Conservation (phyloP, 2,329 filamentous ascomycete genomes). For the Aspergillus nomiae region DNA sequence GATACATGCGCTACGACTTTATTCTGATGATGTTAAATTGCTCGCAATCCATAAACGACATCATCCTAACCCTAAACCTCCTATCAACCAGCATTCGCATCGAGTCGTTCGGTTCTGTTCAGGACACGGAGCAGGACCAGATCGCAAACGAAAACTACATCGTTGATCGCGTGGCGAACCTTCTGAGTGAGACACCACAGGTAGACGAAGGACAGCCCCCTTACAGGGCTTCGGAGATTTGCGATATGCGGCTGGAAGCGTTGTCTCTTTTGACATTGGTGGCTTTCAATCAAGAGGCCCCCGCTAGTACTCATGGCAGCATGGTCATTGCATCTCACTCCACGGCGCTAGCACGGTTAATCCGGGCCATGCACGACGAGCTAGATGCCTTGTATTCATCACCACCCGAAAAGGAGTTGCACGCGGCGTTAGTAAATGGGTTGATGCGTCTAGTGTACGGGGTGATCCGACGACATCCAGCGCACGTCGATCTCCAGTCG, state of each 20-base stretch:
- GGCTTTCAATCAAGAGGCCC: slow-evolving; percentile 54
- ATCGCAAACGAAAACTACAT: slow-evolving; percentile 48
- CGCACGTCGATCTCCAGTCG: slow-evolving; percentile 65
- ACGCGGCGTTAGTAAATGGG: slow-evolving; percentile 58
- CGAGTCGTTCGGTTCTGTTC: slow-evolving; percentile 58
- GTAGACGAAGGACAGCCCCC: slow-evolving; percentile 46
- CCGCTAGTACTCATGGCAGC: slow-evolving; percentile 61
- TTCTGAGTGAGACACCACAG: slow-evolving; percentile 58
- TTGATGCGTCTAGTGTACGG: slow-evolving; percentile 64
- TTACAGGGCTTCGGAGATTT: slow-evolving; percentile 42
- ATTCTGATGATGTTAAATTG: slow-evolving; percentile 61
- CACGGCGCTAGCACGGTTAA: slow-evolving; percentile 71
- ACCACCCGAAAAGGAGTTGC: slow-evolving; percentile 47
- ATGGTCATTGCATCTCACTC: slow-evolving; percentile 68
- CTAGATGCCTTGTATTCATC: slow-evolving; percentile 62
- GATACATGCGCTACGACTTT: slow-evolving; percentile 57
- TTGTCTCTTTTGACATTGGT: slow-evolving; percentile 46
- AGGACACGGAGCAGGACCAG: slow-evolving; percentile 41
- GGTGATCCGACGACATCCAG: slow-evolving; percentile 62
- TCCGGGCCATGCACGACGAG: slow-evolving; percentile 74
- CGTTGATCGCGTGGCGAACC: slow-evolving; percentile 58
- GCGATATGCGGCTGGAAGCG: slow-evolving; percentile 47
- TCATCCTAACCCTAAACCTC: slow-evolving; percentile 56
- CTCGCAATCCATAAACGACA: slow-evolving; percentile 58
- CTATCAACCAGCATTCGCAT: slow-evolving; percentile 57